phyloP scores from a whole-genome alignment of 257 asterid genomes.

The Asclepias syriaca region DNA sequence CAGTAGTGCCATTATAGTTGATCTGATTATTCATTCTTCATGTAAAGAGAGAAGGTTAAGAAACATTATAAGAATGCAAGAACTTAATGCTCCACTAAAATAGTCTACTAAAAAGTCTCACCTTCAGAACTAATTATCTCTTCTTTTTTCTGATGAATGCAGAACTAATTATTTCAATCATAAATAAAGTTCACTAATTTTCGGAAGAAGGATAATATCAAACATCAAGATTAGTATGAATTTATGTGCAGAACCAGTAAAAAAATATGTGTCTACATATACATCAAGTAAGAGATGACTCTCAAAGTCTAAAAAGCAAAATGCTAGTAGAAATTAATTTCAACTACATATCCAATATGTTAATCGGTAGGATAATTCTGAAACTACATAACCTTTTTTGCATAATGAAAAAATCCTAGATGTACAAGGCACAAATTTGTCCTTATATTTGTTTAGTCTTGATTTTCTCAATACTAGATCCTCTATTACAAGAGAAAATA shows the following conservation, averaged over 20 bases:
- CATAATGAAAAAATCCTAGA: too few relatives aligned
- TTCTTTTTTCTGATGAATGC: too few relatives aligned
- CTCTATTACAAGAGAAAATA: too few relatives aligned
- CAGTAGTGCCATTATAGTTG: neutral
- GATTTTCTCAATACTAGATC: too few relatives aligned
- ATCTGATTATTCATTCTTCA: neutral
- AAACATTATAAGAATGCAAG: neutral
- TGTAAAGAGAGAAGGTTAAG: neutral
- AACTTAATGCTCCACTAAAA: neutral
- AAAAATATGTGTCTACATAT: neutral
- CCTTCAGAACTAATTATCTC: neutral
- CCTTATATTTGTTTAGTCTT: too few relatives aligned
- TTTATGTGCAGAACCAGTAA: neutral
- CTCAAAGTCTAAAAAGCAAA: too few relatives aligned
- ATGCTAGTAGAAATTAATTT: neutral
- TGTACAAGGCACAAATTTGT: too few relatives aligned
- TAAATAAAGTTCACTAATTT: neutral
- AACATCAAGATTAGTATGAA: neutral
- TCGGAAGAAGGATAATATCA: neutral
- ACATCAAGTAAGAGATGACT: too few relatives aligned
- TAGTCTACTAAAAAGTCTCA: neutral
- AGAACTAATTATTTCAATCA: neutral
- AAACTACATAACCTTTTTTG: too few relatives aligned
- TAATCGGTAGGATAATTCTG: too few relatives aligned
- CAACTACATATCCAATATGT: too few relatives aligned